Evolutionary conservation across 2,329 filamentous ascomycete genomes (phyloP), one percentile per base, ranked within the genome.

Genomic region (Rutstroemia sp.): DNA sequence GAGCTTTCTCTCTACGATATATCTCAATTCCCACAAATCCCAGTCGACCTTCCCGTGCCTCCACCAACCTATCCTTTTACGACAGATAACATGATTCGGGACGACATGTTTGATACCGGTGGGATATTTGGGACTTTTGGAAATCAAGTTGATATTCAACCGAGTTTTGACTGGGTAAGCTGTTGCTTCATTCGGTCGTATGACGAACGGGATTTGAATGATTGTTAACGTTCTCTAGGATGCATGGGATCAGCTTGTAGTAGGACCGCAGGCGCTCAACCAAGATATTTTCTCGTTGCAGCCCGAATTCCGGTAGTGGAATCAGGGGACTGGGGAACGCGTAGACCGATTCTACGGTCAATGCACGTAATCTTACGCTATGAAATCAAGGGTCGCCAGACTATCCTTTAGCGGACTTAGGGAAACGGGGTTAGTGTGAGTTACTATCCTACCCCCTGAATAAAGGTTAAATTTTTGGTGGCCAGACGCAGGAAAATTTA

Each of bases 131-230:
- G 63, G 23, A 57, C 52, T 5, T 25, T 65, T 48, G 55, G 56
- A 8, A 47, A 45, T 7, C 59, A 63, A 47, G 48, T 62, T 37
- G 54, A 57, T 9, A 30, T 60, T 2, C 58, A 61, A 1, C 54
- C 51, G 19, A 60, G 63, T 50, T 63, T 64, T 38, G 55, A 64
- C 46, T 65, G 62, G 63, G 63, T 65, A 44, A 46, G 38, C 21
- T 54, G 58, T 57, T 39, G 1, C 4, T n/a, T 14, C 25, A 12
- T 14, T 34, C 9, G 30, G 30, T 12, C 10, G 30, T 34, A 34
- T 34, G 12, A 5, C 2, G 10, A 34, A 34, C 30, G 9, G 10
- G 30, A 34, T 34, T 12, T 34, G 30, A n/a, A 7, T 47, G 23
- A 16, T 50, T 38, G 16, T 45, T 27, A 14, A 34, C 1, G 10